Conservation (phyloP, 2,329 filamentous ascomycete genomes). For the Gaeumannomyces sp. region DNA sequence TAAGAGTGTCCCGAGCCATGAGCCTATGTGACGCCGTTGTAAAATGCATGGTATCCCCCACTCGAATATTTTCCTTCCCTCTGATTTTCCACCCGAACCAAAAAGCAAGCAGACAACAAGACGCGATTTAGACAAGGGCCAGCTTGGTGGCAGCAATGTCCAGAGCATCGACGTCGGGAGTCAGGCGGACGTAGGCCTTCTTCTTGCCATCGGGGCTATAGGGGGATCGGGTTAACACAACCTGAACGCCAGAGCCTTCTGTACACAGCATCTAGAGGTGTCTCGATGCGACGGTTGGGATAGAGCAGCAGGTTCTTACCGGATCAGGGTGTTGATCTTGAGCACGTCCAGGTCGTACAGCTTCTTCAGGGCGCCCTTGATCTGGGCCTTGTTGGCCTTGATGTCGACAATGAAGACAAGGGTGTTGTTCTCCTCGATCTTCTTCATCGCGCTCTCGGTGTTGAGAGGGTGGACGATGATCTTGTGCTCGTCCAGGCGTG, state of each 20-base stretch:
- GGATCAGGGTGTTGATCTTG: conserved; percentile 99
- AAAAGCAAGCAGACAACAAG: conserved; percentile 17
- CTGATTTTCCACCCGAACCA: conserved; percentile 18
- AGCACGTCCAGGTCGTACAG: conserved; percentile 96
- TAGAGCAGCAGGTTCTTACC: conserved; percentile 49
- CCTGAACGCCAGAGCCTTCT: background rate
- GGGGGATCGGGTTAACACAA: background rate
- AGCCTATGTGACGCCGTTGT: conserved; percentile 24
- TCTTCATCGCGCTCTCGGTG: conserved; percentile 99
- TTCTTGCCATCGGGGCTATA: conserved; percentile 86
- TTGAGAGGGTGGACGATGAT: conserved; percentile 97
- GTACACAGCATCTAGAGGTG: background rate
- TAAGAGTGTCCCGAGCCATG: conserved; percentile 21
- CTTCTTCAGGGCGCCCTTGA: conserved; percentile 97
- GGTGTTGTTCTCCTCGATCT: conserved; percentile 99
- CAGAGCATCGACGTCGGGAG: conserved; percentile 92
- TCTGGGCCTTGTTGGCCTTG: conserved; percentile 99
- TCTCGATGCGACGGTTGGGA: background rate
- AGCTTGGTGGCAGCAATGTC: conserved; percentile 99
- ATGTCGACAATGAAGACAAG: conserved; percentile 95
- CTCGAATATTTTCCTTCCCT: conserved; percentile 16
- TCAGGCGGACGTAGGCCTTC: conserved; percentile 97
- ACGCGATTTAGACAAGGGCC: conserved; percentile 74
- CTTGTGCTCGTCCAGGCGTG: conserved; percentile 95
- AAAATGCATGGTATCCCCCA: conserved; percentile 16